These are phyloP conservation scores for Proliferodiscus dingleyae DNA, from an alignment of 2,329 filamentous ascomycete species.

Conservation along the genomic window DNA sequence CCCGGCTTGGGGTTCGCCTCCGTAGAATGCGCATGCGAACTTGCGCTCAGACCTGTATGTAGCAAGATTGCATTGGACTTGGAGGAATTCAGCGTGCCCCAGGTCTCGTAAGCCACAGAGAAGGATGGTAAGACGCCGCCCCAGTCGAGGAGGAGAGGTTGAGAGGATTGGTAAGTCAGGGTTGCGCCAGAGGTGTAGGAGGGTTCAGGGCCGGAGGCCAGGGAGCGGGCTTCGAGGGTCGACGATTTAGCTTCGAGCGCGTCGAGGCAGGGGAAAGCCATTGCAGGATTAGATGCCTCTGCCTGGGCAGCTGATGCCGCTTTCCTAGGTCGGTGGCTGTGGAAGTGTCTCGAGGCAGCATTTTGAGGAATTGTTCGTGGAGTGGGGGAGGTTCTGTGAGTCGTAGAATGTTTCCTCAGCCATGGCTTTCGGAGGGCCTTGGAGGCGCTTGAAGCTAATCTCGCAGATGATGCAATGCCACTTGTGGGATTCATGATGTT, in stretches of 20 bases:
- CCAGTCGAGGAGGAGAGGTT: constrained; percentile 85
- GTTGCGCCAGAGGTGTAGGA: constrained; percentile 91
- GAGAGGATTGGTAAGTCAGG: constrained; percentile 65
- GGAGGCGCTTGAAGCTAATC: constrained; percentile 15
- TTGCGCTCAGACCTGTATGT: constrained; percentile 93
- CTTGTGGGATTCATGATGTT: constrained; percentile 24
- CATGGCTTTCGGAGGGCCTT: constrained; percentile 13
- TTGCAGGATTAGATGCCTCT: constrained; percentile 69
- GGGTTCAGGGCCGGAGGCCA: constrained; percentile 79
- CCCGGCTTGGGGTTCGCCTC: constrained; percentile 77
- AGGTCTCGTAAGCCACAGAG: constrained; percentile 87
- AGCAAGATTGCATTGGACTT: constrained; percentile 86
- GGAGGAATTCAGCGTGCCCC: constrained; percentile 75
- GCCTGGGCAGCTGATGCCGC: constrained; percentile 14
- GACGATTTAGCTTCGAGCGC: constrained; percentile 75
- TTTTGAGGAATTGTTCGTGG: constrained; percentile 10
- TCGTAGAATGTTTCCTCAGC: constrained; percentile 15
- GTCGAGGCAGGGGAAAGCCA: constrained; percentile 87
- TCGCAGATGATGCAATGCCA: constrained; percentile 17
- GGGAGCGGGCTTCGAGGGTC: constrained; percentile 61
- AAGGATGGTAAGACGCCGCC: constrained; percentile 88
- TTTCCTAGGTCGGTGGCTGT: constrained; percentile 18
- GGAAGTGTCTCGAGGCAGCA: constrained; percentile 19
- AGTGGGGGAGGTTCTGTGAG: constrained; percentile 6
- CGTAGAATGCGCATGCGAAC: constrained; percentile 95